These are phyloP conservation scores for Quercus engelmannii DNA, from an alignment of 306 rosid genomes.

Conservation along the genomic window DNA sequence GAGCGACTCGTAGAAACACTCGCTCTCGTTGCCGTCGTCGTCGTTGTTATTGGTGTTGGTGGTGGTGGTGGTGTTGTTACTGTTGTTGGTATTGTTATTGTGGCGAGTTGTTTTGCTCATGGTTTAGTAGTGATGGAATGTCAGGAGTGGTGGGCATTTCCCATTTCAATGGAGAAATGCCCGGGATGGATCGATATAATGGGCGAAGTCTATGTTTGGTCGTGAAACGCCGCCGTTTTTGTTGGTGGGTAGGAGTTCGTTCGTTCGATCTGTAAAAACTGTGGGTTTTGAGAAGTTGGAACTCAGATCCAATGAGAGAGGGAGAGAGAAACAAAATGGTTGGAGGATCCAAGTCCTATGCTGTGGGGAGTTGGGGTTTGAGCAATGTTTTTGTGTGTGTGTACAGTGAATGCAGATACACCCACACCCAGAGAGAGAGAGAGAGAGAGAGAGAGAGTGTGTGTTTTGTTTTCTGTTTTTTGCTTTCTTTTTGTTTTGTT, in stretches of 20 bases:
- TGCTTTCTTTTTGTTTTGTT: not conserved
- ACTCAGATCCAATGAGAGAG: slow-evolving; percentile 54
- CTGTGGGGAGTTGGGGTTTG: slow-evolving; percentile 49
- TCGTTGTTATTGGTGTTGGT: slow-evolving; percentile 51
- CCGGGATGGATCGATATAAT: slow-evolving; percentile 16
- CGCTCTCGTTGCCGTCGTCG: slow-evolving; percentile 50
- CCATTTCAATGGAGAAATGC: slow-evolving; percentile 64
- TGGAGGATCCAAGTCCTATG: slow-evolving; percentile 67
- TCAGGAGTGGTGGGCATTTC: slow-evolving; percentile 51
- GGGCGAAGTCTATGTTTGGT: not conserved
- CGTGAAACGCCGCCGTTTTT: not conserved
- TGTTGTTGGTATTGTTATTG: slow-evolving; percentile 49
- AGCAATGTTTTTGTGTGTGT: slow-evolving; percentile 35
- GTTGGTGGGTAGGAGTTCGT: too few relatives aligned
- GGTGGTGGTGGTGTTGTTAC: slow-evolving; percentile 48
- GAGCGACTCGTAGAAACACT: slow-evolving; percentile 82
- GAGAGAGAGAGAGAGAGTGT: not conserved
- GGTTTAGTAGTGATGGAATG: slow-evolving; percentile 17
- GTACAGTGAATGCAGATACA: not conserved
- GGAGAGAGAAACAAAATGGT: slow-evolving; percentile 7
- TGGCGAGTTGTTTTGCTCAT: slow-evolving; percentile 63
- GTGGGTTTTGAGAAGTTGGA: slow-evolving; percentile 27
- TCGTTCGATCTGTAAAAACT: slow-evolving; percentile 1
- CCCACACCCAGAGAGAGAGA: not conserved
- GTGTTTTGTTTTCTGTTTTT: not conserved